Base-by-base conservation (phyloP, 2,329 filamentous ascomycete species). In the Myriosclerotinia curreyana region DNA sequence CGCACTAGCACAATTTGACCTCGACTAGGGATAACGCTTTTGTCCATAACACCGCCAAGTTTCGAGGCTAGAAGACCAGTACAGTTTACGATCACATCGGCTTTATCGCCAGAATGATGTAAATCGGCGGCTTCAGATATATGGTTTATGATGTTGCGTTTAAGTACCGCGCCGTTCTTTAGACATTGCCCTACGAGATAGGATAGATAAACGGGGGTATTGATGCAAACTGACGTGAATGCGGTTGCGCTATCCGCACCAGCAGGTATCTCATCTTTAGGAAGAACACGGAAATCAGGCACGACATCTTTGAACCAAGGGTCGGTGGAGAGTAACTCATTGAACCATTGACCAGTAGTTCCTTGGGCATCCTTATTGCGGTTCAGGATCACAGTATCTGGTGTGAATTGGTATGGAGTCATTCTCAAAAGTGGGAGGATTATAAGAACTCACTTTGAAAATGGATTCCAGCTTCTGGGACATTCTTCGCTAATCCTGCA, bases 181-280 rank as follows among this genome's bases (percentile, higher is more conserved):
- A 90, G 81, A 75, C 91, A 96, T 77, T 95, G 88, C 0, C 90
- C 89, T 0, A 90, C 80, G 0, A 98, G 86, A 86, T 90, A 97
- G 5, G 91, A 86, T 2, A 97, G 85, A 77, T 97, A 98, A 65
- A 97, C 78, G 50, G 90, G 86, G 0, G 91, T 91, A 78, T 98
- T 97, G 75, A 97, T 94, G 77, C 93, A 97, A 49, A 96, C 87
- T 0, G 90, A 94, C 9, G 85, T 91, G 76, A 95, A 96, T 63
- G 83, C 80, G 59, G 85, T 90, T 31, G 86, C 92, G 14, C 88
- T 89, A 66, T 92, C 87, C 61, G 88, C 83, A 22, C 84, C 90
- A 0, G 78, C 71, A 0, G 85, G 83, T 1, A 96, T 78, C 69
- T 89, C 81, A 12, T 78, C 76, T 42, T 81, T 75, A 5, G 81